Conservation (phyloP, 1,284 basidiomycete species). For the Cryptococcus sp. region DNA sequence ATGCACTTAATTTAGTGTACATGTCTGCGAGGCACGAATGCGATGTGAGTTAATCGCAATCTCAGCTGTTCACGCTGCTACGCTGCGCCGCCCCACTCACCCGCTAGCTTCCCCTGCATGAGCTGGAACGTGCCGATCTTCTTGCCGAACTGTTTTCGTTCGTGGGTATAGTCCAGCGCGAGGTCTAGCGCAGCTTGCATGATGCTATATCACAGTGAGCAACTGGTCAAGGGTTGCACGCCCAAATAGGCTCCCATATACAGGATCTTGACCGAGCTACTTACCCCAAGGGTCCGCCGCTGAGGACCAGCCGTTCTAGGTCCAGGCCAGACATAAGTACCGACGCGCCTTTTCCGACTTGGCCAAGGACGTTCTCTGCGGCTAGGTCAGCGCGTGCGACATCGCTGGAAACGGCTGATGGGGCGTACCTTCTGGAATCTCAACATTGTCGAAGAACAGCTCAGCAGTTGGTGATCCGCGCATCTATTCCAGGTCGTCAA, state of each 20-base stretch:
- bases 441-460: slow-evolving; percentile 87
- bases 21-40: slow-evolving; percentile 64
- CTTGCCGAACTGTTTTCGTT: slow-evolving; percentile 85
- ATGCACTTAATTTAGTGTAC: slow-evolving; percentile 91
- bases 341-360: slow-evolving; percentile 73
- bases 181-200: slow-evolving; percentile 95
- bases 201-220: slow-evolving; percentile 60
- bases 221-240: no score
- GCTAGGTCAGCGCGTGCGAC: neutral
- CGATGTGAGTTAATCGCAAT: no score
- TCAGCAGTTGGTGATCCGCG: slow-evolving; percentile 93
- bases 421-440: slow-evolving; percentile 72
- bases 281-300: slow-evolving; percentile 72
- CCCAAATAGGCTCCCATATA: no score
- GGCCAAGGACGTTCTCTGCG: slow-evolving; percentile 79
- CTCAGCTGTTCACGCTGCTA: no score
- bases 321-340: slow-evolving; percentile 95
- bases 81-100: slow-evolving; percentile 19
- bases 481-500: slow-evolving; percentile 59
- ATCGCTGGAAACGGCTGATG: no score
- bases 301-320: slow-evolving; percentile 85
- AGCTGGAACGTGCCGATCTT: slow-evolving; percentile 90
- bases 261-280: no score
- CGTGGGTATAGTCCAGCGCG: slow-evolving; percentile 84
- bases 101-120: slow-evolving; percentile 77